phyloP scores from a whole-genome alignment of 2,329 filamentous ascomycete genomes.

The Xylariaceae sp. region DNA sequence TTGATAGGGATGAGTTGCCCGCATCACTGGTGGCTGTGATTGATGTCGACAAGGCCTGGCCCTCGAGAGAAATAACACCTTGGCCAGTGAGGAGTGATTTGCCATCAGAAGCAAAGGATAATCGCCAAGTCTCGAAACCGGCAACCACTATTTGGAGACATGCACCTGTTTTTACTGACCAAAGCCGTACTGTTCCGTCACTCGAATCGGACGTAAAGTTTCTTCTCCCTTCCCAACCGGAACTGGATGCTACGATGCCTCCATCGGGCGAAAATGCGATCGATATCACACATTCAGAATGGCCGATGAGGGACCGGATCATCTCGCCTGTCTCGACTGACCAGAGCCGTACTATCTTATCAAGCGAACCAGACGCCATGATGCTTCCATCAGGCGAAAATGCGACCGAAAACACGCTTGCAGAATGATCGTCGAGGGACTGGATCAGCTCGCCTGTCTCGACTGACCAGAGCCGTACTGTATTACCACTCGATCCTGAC shows the following conservation, averaged over 20 bases:
- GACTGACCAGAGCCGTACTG: constrained; percentile 2
- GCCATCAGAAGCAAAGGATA: constrained; percentile 10
- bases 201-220: constrained; percentile 11
- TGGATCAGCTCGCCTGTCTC: too few relatives aligned
- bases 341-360: constrained; percentile 4
- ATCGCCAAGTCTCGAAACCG: not conserved
- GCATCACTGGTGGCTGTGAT: too few relatives aligned
- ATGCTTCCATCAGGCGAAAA: constrained; percentile 12
- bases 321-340: not conserved
- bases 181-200: not conserved
- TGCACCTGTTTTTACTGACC: constrained; percentile 3
- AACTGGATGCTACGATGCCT: constrained; percentile 9
- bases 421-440: too few relatives aligned
- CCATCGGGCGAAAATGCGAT: constrained; percentile 11
- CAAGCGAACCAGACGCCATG: constrained; percentile 12
- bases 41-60: too few relatives aligned
- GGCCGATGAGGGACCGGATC: constrained; percentile 6
- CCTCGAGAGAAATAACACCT: too few relatives aligned
- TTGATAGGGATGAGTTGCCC: not conserved
- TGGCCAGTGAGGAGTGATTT: not conserved
- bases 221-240: too few relatives aligned
- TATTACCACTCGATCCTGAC: not conserved
- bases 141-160: constrained; percentile 12
- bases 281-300: too few relatives aligned
- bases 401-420: too few relatives aligned